Percentiles rank a stretch among this genome's conserved stretches.
Conservation (phyloP, 441 rosid species). For the Populus trichocarpa region DNA sequence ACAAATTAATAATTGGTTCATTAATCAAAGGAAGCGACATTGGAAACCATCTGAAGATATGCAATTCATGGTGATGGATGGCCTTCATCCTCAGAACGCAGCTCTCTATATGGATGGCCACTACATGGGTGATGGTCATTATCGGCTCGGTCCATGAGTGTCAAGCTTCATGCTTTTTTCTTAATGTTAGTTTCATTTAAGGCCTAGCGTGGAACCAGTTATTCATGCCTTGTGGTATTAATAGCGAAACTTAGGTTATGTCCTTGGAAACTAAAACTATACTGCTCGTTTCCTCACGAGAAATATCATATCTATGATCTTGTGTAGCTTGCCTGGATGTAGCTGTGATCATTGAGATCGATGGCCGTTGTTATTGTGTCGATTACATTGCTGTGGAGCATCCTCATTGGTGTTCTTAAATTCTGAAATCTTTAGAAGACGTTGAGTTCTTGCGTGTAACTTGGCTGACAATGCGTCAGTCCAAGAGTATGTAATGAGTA, state of each 20-base stretch:
- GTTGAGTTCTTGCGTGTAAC: background rate
- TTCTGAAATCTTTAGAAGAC: background rate
- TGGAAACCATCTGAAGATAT: conserved; percentile 99
- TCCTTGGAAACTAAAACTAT: background rate
- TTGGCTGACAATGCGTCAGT: background rate
- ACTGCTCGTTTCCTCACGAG: background rate
- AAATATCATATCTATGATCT: conserved; percentile 10
- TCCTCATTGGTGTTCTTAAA: background rate
- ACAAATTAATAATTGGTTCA: no score
- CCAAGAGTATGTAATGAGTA: background rate
- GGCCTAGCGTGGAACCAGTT: background rate
- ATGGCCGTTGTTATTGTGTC: background rate
- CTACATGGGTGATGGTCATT: conserved; percentile 88
- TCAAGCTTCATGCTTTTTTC: background rate
- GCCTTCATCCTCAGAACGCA: conserved; percentile 76
- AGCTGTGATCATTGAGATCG: background rate
- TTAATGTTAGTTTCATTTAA: conserved; percentile 3
- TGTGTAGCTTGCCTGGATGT: conserved; percentile 1
- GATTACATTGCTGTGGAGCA: background rate
- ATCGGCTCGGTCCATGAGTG: conserved; percentile 75
- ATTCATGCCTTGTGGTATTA: conserved; percentile 9
- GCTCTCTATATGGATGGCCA: conserved; percentile 87
- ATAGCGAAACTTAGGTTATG: background rate
- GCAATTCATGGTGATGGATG: conserved; percentile 99
- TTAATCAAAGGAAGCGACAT: conserved; percentile 43